Evolutionary conservation across 2,329 filamentous ascomycete species (phyloP), one percentile per base, ranked within the genome.

Genomic region (Pseudocercospora pini-densiflorae): DNA sequence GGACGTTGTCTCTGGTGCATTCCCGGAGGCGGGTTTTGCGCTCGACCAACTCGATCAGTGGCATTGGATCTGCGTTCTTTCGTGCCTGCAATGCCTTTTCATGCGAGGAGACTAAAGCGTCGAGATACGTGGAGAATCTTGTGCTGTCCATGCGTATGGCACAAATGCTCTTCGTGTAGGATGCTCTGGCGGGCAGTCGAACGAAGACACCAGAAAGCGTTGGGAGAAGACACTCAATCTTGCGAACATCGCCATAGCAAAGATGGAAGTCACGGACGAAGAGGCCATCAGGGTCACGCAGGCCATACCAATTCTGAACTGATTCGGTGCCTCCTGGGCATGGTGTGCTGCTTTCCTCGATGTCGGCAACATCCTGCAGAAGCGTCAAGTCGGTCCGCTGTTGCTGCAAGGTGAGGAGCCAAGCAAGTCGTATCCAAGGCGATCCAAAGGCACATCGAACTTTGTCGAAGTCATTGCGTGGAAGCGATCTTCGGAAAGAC

Each of bases 361-460:
- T 85, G 9, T 86, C 85, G 5, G 90, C 89, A 36, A 97, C 84
- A 43, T 87, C 85, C 65, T 90, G 87, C 31, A 97, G 83, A 5
- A 96, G 80, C 12, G 87, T 86, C 47, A 95, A 80, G 70, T 92
- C 88, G 2, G 85, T 83, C 19, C 87, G 83, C 12, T 87, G 81
- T 70, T 92, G 87, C 77, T 93, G 93, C 61, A 91, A 81, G 1
- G 89, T 94, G 68, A 97, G 84, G 2, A 94, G 84, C 88, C 91
- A 97, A 0, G 93, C 93, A 45, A 97, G 88, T 29, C 92, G 89
- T 73, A 92, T 90, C 92, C 93, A 97, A 0, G 90, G 87, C 12
- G 88, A 85, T 21, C 92, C 92, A 78, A 97, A 92, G 70, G 93
- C 90, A 79, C 94, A 98, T 54, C 86, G 83, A 7, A 92, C 84